phyloP scores from a whole-genome alignment of 1,139 yeast genomes.

The Taphrina flavorubra region DNA sequence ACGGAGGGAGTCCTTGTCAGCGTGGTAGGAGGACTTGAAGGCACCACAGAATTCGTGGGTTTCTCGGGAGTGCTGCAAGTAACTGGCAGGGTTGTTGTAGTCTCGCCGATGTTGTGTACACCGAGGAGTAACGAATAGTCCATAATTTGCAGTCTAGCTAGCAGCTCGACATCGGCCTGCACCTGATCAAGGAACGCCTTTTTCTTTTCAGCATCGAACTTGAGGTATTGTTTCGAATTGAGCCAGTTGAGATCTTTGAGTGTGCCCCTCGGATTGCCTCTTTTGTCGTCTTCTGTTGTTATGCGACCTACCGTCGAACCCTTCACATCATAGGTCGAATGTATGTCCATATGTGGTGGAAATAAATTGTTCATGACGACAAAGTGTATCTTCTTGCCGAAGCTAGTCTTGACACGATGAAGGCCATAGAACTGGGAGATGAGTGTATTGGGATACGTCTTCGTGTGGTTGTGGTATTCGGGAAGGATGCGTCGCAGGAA shows the following conservation, averaged over 20 bases:
- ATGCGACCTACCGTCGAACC: conserved; percentile 89
- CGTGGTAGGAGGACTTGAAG: conserved; percentile 9
- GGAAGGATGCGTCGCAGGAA: conserved; percentile 75
- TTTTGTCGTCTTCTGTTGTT: conserved; percentile 48
- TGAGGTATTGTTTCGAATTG: conserved; percentile 64
- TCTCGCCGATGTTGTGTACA: conserved; percentile 65
- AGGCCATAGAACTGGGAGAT: conserved; percentile 93
- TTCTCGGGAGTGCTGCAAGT: conserved; percentile 50
- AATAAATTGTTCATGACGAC: conserved; percentile 96
- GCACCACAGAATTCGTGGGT: conserved; percentile 13
- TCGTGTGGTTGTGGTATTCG: conserved; percentile 81
- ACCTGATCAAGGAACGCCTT: conserved; percentile 69
- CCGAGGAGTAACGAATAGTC: conserved; percentile 92
- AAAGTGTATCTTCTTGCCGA: conserved; percentile 85
- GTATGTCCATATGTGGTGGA: conserved; percentile 91
- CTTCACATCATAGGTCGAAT: conserved; percentile 84
- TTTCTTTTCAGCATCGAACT: conserved; percentile 74
- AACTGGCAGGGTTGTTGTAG: conserved; percentile 1
- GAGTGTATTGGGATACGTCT: conserved; percentile 82
- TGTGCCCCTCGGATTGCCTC: conserved; percentile 52
- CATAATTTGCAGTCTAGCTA: conserved; percentile 68
- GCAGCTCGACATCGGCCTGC: conserved; percentile 71
- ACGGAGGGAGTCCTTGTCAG: conserved; percentile 53
- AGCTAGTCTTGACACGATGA: conserved; percentile 89
- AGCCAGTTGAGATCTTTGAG: conserved; percentile 90